Evolutionary conservation across 148 eudicot genomes (phyloP), one percentile per base, ranked within the genome.

Genomic region (Vaccinium darrowii): DNA sequence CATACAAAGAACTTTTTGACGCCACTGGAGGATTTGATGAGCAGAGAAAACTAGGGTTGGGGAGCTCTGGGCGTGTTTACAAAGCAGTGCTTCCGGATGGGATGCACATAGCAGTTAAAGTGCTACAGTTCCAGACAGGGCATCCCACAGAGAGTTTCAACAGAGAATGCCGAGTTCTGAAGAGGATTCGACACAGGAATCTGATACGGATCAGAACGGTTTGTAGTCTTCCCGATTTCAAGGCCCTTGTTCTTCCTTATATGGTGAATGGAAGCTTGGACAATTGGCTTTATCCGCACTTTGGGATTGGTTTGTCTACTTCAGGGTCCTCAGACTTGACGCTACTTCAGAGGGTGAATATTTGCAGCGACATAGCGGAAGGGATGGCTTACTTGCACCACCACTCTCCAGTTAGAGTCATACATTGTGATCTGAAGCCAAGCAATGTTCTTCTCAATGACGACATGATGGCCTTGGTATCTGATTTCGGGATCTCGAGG

Each of bases 331-430:
- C 88, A 13, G 88, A 88, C 30, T 78, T 90, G 67, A 80, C 77
- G 74, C 81, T 90, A 11, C 73, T 83, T 1, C 90, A 85, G 81
- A 88, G 86, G 78, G 88, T 88, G 78, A 86, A 83, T 58, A 87
- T 88, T 23, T 90, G 92, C 81, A 83, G 92, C 51, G 89, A 90
- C 58, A 74, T 90, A 52, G 90, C 92, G 23, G 90, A 90, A 87
- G 92, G 90, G 75, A 85, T 90, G 90, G 89, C 92, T 71, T 90
- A 90, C 83, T 67, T 88, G 50, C 92, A 90, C 78, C 90, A 90
- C 63, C 88, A 90, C 63, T 88, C 92, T 54, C 92, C 92, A 4
- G 89, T 90, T 27, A 86, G 85, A 74, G 92, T 90, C 39, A 81
- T 90, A 84, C 92, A 90, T 69, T 90, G 92, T 81, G 92, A 90